These are phyloP conservation scores for Cercospora brassicicola DNA, from an alignment of 2,329 filamentous ascomycete species.

Conservation along the genomic window DNA sequence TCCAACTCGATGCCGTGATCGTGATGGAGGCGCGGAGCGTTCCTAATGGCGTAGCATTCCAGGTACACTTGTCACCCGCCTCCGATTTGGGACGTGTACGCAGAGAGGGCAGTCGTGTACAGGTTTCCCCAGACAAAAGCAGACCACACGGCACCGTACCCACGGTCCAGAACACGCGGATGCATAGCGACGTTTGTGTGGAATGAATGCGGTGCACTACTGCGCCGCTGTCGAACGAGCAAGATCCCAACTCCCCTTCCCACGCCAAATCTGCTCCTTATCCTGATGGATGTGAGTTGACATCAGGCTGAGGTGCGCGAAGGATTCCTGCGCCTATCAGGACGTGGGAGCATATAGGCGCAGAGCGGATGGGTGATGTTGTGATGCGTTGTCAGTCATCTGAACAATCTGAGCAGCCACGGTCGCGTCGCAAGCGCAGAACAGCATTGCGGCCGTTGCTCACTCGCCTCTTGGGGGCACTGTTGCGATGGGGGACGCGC, in stretches of 20 bases:
- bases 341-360: conserved; percentile 12
- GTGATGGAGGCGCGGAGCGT: not conserved
- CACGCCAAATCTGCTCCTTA: not conserved
- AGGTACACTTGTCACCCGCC: conserved; percentile 4
- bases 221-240: not conserved
- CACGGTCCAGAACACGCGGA: not conserved
- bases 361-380: conserved; percentile 7
- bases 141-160: not conserved
- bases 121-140: conserved; percentile 2
- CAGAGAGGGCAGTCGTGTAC: not conserved
- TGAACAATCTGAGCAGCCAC: conserved; percentile 15
- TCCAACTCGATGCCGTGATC: conserved; percentile 1
- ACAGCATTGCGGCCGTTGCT: conserved; percentile 6
- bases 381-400: conserved; percentile 21
- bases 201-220: not conserved
- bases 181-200: not conserved
- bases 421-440: conserved; percentile 18
- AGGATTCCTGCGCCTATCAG: not conserved
- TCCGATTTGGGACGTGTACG: not conserved
- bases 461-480: not conserved
- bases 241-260: not conserved
- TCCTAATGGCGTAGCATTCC: conserved; percentile 11
- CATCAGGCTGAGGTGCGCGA: conserved; percentile 1
- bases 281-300: not conserved
- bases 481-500: conserved; percentile 8